Conservation (phyloP, 2,329 filamentous ascomycete species). For the Byssothecium circinans region DNA sequence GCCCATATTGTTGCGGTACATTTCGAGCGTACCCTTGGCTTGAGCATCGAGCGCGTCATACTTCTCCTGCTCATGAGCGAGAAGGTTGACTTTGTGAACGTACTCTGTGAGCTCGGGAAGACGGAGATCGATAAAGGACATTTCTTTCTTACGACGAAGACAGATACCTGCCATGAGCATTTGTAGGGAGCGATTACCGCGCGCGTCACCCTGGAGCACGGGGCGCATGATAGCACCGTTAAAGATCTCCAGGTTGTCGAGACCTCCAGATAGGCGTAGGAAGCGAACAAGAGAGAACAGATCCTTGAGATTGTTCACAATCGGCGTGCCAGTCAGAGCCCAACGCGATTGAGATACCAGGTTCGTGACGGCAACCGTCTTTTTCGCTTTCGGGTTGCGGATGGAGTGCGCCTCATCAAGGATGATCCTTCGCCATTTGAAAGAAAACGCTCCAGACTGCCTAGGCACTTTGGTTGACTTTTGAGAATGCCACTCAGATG, state of each 20-base stretch:
- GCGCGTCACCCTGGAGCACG: constrained; percentile 59
- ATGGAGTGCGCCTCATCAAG: constrained; percentile 65
- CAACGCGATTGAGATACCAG: constrained; percentile 73
- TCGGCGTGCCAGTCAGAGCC: constrained; percentile 65
- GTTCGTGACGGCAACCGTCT: constrained; percentile 66
- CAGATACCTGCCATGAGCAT: constrained; percentile 79
- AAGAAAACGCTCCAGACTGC: constrained; percentile 55
- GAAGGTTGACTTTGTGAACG: constrained; percentile 73
- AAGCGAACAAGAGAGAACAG: constrained; percentile 80
- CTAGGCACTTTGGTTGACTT: constrained; percentile 41
- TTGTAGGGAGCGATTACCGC: constrained; percentile 68
- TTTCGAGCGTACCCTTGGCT: constrained; percentile 69
- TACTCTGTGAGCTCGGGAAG: constrained; percentile 78
- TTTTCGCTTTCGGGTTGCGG: constrained; percentile 74
- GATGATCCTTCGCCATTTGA: constrained; percentile 72
- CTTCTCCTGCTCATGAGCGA: constrained; percentile 71
- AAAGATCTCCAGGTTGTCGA: constrained; percentile 74
- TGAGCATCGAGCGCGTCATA: constrained; percentile 73
- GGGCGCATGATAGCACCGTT: constrained; percentile 71
- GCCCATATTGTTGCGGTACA: constrained; percentile 55
- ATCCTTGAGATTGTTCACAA: constrained; percentile 80
- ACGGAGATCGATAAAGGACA: constrained; percentile 81
- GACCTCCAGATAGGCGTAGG: constrained; percentile 71
- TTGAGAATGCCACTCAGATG: constrained; percentile 61
- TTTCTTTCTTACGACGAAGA: constrained; percentile 80